phyloP scores from a whole-genome alignment of 2,329 filamentous ascomycete species.

The Aspergillus latus region DNA sequence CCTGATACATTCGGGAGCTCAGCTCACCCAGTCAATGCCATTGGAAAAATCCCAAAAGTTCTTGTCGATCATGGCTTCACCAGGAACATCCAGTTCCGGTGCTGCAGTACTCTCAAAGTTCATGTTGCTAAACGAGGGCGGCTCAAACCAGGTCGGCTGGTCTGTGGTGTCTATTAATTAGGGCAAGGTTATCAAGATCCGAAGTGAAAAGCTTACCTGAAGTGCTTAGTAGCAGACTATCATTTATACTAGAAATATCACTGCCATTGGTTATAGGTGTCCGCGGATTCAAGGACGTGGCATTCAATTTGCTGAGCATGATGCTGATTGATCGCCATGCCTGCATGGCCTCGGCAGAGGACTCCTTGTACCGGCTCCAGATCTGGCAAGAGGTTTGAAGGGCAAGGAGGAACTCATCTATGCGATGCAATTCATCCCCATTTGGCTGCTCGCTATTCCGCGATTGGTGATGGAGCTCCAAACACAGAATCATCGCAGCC shows the following conservation, averaged over 20 bases:
- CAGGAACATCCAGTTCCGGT: neutral
- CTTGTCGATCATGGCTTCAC: neutral
- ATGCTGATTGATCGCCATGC: slow-evolving; percentile 5
- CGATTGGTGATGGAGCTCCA: slow-evolving; percentile 38
- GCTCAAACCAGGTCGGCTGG: no score
- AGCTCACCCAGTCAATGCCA: slow-evolving; percentile 4
- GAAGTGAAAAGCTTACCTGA: neutral
- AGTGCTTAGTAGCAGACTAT: neutral
- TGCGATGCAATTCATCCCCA: neutral
- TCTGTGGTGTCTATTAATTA: neutral
- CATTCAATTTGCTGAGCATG: slow-evolving; percentile 1
- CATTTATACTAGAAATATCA: neutral
- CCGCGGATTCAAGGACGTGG: neutral
- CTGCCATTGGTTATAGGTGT: neutral
- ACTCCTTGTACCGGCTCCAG: neutral
- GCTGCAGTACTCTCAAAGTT: neutral
- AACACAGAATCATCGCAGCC: slow-evolving; percentile 49
- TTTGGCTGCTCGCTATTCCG: neutral
- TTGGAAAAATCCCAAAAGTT: slow-evolving; percentile 3
- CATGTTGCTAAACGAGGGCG: neutral
- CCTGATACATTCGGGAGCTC: neutral
- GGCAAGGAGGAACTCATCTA: neutral
- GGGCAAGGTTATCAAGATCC: neutral
- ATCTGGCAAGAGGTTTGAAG: slow-evolving; percentile 6
- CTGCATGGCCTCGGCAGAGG: slow-evolving; percentile 3